Base-by-base conservation (phyloP, 192 early-diverging fungal genomes). In the Coemansia sp. region DNA sequence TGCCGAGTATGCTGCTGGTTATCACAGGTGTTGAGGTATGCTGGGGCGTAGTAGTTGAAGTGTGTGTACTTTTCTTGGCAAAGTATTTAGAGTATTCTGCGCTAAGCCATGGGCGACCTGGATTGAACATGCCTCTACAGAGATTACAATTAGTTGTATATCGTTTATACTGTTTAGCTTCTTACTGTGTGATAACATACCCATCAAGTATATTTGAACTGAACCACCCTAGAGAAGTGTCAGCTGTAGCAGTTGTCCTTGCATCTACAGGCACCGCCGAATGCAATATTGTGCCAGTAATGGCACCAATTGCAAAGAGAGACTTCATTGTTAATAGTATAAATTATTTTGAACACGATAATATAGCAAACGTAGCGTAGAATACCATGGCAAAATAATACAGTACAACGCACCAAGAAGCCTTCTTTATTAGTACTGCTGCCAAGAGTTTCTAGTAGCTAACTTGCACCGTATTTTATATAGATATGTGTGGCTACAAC, bases 81-180 rank as follows among this genome's bases (percentile, higher is more conserved):
- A 45, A 27, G 23, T 47, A 59, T 29, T 59, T 59, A 2, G 57
- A 23, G 23, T 59, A 59, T 19, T 59, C 57, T 41, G 57, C 15
- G 8, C 38, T 59, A 17, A 59, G 39, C 57, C 57, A 59, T 19
- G 57, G 15, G 2, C 38, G 57, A n/a, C 39, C 57, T 41, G 57
- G 38, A n/a, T n/a, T 29, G 4, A 37, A 19, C 10, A 59, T 59
- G 10, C 57, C 57, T 2, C 57, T 59, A 59, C 39, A 29, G 5
- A 43, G 8, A 22, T 41, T 23, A 45, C 15, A 15, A 15, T 45
- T 45, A 45, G 41, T 10, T 35, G 7, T 2, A 6, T 35, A 7
- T 6, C 11, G 12, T 45, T 23, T 19, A 35, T 35, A 7, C 7
- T 8, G 32, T 35, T 35, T 35, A 6, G 6, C 7, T 35, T 35